Evolutionary conservation across 1,284 basidiomycete genomes (phyloP).

Genomic region (Erythrobasidium hasegawianum): DNA sequence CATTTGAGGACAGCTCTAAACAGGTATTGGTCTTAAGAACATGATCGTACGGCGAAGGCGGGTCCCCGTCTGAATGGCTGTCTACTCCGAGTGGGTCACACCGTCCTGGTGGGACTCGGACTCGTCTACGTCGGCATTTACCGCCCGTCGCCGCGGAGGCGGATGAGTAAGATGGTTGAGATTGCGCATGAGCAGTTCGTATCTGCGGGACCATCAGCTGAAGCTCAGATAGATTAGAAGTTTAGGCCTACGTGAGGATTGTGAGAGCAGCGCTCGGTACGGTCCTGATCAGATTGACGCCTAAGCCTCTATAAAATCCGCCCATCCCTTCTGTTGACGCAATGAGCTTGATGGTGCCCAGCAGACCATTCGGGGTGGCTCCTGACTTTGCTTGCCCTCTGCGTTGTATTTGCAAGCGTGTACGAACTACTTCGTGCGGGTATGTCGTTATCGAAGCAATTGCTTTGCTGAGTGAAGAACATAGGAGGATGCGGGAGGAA

Average conservation of each 20-base stretch:
- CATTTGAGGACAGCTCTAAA: too few relatives aligned
- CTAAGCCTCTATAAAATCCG: constrained; percentile 82
- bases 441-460: constrained; percentile 88
- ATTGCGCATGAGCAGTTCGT: constrained; percentile 54
- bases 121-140: background rate
- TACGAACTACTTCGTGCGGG: constrained; percentile 91
- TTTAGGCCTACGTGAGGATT: constrained; percentile 72
- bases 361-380: constrained; percentile 54
- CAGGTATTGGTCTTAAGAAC: too few relatives aligned
- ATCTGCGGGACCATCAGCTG: constrained; percentile 43
- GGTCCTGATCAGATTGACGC: constrained; percentile 82
- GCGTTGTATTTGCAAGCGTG: constrained; percentile 78
- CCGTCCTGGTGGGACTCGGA: background rate
- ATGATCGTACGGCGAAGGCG: too few relatives aligned
- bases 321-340: constrained; percentile 75
- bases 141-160: background rate
- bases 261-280: constrained; percentile 92
- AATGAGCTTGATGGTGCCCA: constrained; percentile 69
- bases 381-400: constrained; percentile 39
- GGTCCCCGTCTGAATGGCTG: too few relatives aligned
- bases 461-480: constrained; percentile 88
- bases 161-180: constrained; percentile 39
- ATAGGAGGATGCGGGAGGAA: constrained; percentile 69
- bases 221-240: background rate
- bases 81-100: background rate